phyloP scores from a whole-genome alignment of 176 grass and related monocot species.

The Lolium rigidum region DNA sequence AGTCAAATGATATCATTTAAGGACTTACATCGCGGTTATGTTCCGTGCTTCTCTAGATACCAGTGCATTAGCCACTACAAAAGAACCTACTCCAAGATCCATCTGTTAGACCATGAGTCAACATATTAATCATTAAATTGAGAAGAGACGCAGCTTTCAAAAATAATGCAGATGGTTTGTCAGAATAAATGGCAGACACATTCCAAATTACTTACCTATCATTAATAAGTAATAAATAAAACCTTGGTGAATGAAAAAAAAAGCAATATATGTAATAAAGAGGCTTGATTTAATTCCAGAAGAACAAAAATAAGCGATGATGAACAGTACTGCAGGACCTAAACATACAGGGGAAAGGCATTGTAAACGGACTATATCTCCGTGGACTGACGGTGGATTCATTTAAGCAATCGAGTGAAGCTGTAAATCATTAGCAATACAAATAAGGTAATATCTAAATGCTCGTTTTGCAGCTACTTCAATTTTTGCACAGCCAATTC shows the following conservation, averaged over 20 bases:
- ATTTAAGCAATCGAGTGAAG: constrained; percentile 36
- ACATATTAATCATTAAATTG: constrained; percentile 35
- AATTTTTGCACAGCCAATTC: constrained; percentile 16
- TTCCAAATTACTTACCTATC: neutral
- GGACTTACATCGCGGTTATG: constrained; percentile 60
- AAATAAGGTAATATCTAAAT: constrained; percentile 10
- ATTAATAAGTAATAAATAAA: constrained; percentile 16
- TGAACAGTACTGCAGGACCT: neutral
- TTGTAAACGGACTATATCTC: constrained; percentile 2
- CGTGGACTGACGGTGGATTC: neutral
- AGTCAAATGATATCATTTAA: constrained; percentile 12
- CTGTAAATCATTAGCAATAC: constrained; percentile 4
- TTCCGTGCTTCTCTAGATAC: constrained; percentile 87
- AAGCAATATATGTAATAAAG: neutral
- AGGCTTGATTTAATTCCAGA: neutral
- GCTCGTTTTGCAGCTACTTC: neutral
- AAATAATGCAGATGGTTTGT: neutral
- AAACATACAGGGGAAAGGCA: neutral
- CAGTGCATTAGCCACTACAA: constrained; percentile 90
- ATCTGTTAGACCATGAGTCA: constrained; percentile 71
- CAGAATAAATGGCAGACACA: neutral
- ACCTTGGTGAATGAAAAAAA: neutral
- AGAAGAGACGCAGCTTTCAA: constrained; percentile 28
- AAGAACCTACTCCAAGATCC: constrained; percentile 97
- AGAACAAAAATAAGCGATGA: constrained; percentile 1